Evolutionary conservation across 2,329 filamentous ascomycete species (phyloP).

Genomic region (Sclerotinia minor): DNA sequence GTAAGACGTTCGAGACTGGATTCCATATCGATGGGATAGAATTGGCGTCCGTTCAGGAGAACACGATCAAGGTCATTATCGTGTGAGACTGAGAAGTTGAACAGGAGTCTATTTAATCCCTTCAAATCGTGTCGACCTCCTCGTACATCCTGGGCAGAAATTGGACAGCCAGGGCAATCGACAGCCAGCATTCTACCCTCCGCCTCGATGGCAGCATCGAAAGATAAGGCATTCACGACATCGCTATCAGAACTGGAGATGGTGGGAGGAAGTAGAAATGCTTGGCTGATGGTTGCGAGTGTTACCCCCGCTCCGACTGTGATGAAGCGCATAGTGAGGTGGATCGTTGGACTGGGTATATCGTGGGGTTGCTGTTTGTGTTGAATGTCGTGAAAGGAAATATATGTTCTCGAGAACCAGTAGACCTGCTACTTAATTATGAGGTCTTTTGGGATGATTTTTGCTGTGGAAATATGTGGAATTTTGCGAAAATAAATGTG

Average conservation of each 20-base stretch:
- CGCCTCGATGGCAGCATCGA: slow-evolving; percentile 44
- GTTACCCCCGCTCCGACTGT: slow-evolving; percentile 31
- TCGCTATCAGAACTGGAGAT: slow-evolving; percentile 47
- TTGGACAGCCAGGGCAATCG: slow-evolving; percentile 56
- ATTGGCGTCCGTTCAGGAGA: slow-evolving; percentile 59
- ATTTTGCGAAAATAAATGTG: background rate
- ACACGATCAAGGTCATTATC: slow-evolving; percentile 49
- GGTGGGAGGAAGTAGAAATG: slow-evolving; percentile 57
- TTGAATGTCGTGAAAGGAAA: background rate
- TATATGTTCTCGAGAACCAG: background rate
- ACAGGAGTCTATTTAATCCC: slow-evolving; percentile 45
- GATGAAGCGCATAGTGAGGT: slow-evolving; percentile 34
- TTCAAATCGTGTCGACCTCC: slow-evolving; percentile 35
- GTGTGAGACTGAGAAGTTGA: slow-evolving; percentile 56
- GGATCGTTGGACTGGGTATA: slow-evolving; percentile 2
- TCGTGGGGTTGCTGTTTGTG: slow-evolving; percentile 14
- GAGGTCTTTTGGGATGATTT: background rate
- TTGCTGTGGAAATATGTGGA: background rate
- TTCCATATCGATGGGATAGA: slow-evolving; percentile 52
- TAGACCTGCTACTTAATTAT: slow-evolving; percentile 17
- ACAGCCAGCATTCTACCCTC: slow-evolving; percentile 49
- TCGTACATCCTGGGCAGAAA: slow-evolving; percentile 41
- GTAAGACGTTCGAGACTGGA: slow-evolving; percentile 46
- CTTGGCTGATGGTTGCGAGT: slow-evolving; percentile 38
- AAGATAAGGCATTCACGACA: slow-evolving; percentile 46